Percentiles rank a stretch among this genome's conserved stretches.
Conservation (phyloP, 139 green algal genomes). For the Chlamydomonas applanata region DNA sequence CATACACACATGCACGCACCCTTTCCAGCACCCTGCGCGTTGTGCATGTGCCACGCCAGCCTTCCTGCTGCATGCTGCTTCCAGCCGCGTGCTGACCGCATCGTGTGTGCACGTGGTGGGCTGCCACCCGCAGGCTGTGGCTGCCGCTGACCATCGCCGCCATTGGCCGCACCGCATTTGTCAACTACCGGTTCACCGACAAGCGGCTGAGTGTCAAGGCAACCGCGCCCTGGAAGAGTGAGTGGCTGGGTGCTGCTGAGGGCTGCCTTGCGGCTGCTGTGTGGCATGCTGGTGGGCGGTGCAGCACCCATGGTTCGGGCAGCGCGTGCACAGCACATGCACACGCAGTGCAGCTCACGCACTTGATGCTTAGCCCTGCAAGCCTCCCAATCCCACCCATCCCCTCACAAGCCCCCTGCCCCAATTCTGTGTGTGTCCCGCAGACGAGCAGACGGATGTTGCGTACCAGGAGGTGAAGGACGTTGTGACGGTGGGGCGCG, state of each 20-base stretch:
- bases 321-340: no score
- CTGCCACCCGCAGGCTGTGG: no score
- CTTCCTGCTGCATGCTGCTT: no score
- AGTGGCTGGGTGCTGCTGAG: constrained; percentile 18
- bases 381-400: neutral
- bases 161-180: constrained; percentile 70
- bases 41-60: no score
- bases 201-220: constrained; percentile 75
- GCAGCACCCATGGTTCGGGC: no score
- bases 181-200: constrained; percentile 90
- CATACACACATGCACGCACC: no score
- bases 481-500: constrained; percentile 71
- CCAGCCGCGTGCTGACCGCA: no score
- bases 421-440: neutral
- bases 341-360: no score
- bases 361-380: no score
- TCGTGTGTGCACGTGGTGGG: no score
- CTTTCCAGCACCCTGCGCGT: neutral
- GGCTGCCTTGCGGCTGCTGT: no score
- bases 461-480: constrained; percentile 76
- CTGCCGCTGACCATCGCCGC: constrained; percentile 79
- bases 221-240: constrained; percentile 83
- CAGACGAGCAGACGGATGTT: constrained; percentile 65
- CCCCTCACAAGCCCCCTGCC: neutral
- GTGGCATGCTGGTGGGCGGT: no score